A percentile compares a stretch with the other conserved stretches of the same genome.
Conservation (phyloP, 2,329 filamentous ascomycete genomes). For the Penicillium sp. region DNA sequence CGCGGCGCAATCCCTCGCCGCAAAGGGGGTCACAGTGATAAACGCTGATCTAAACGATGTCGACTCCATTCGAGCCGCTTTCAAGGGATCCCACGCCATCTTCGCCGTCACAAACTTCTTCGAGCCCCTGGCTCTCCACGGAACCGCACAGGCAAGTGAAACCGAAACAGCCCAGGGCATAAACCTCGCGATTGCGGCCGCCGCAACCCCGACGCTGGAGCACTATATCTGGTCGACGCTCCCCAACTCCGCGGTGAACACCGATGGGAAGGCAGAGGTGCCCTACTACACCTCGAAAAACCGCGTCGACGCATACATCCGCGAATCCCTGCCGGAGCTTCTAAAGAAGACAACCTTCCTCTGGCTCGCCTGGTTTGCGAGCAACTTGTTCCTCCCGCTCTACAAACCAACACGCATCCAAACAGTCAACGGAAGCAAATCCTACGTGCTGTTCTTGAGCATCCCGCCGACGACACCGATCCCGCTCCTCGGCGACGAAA, state of each 20-base stretch:
- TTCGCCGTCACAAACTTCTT: conserved; percentile 52
- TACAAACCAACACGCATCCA: conserved; percentile 20
- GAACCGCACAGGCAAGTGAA: conserved; percentile 39
- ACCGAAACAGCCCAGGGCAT: conserved; percentile 48
- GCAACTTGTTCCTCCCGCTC: conserved; percentile 37
- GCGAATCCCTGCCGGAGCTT: conserved; percentile 20
- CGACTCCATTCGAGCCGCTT: not conserved
- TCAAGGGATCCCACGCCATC: conserved; percentile 25
- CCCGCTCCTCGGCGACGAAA: not conserved
- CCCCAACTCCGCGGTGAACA: conserved; percentile 27
- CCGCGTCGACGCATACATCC: not conserved
- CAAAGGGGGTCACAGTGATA: not conserved
- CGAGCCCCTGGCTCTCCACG: conserved; percentile 36
- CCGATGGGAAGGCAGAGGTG: not conserved
- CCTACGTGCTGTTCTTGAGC: not conserved
- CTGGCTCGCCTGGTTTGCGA: conserved; percentile 43
- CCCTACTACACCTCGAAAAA: conserved; percentile 2
- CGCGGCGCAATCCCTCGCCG: not conserved
- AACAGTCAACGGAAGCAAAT: conserved; percentile 12
- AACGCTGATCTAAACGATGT: not conserved
- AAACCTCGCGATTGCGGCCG: conserved; percentile 51
- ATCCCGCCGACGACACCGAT: not conserved
- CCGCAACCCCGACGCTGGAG: conserved; percentile 41
- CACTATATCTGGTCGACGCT: conserved; percentile 56
- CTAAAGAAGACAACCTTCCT: conserved; percentile 49